Percentiles rank a stretch among this genome's conserved stretches.
Evolutionary conservation across 192 early-diverging fungal genomes (phyloP).

Genomic region (Backusella parvicylindrica): DNA sequence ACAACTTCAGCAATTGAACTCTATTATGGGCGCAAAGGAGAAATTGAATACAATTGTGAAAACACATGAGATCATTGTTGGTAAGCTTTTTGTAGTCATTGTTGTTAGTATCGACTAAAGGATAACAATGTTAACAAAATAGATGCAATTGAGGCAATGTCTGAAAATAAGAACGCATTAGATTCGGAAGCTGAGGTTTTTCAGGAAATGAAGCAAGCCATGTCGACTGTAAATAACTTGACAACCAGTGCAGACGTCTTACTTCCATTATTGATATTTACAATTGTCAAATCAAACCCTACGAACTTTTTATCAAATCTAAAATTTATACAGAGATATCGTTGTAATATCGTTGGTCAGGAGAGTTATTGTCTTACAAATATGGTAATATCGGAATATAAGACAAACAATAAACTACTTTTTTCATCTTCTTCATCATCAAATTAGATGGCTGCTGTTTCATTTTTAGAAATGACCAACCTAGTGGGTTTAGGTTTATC

Average conservation of each 20-base stretch:
- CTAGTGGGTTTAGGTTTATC: slow-evolving; percentile 42
- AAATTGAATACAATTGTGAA: slow-evolving; percentile 42
- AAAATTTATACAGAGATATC: slow-evolving; percentile 53
- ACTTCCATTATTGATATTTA: slow-evolving; percentile 65
- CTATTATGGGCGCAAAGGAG: slow-evolving; percentile 36
- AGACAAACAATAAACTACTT: background rate
- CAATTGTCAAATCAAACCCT: slow-evolving; percentile 65
- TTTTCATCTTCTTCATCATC: too few relatives aligned
- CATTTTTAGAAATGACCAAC: slow-evolving; percentile 46
- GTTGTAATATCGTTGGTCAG: slow-evolving; percentile 36
- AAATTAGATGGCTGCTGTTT: slow-evolving; percentile 42
- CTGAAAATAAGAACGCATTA: slow-evolving; percentile 1
- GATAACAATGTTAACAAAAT: background rate
- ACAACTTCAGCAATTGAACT: slow-evolving; percentile 42
- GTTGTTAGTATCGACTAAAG: too few relatives aligned
- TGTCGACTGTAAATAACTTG: slow-evolving; percentile 10
- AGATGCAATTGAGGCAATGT: slow-evolving; percentile 24
- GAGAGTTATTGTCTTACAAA: slow-evolving; percentile 50
- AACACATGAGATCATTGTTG: slow-evolving; percentile 39
- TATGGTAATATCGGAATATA: slow-evolving; percentile 29
- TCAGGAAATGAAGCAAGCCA: slow-evolving; percentile 27
- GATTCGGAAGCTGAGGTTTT: slow-evolving; percentile 8
- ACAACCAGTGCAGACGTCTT: slow-evolving; percentile 56
- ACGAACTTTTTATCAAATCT: slow-evolving; percentile 67
- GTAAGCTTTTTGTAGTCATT: background rate